Evolutionary conservation across 805 yeast species (phyloP).

Genomic region (Pichia eremophila): DNA sequence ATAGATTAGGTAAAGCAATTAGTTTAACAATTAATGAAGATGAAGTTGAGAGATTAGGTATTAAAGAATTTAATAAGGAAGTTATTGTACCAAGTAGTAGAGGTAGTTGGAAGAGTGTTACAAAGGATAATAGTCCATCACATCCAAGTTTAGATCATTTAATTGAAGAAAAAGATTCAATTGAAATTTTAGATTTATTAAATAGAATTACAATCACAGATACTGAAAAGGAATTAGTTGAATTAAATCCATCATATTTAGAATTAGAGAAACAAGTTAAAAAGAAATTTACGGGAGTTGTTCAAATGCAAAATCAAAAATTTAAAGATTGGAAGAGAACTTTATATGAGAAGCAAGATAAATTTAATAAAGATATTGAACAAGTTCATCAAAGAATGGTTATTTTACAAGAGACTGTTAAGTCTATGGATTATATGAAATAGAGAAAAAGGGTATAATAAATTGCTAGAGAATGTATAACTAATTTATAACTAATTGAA

Average conservation of each 20-base stretch:
- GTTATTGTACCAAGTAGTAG: slow-evolving; percentile 17
- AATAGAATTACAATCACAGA: slow-evolving; percentile 27
- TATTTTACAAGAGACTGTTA: slow-evolving; percentile 26
- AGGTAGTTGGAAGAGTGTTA: slow-evolving; percentile 18
- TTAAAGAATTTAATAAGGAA: slow-evolving; percentile 14
- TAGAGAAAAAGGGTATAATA: too few species aligned
- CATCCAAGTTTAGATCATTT: slow-evolving; percentile 24
- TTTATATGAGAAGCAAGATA: slow-evolving; percentile 44
- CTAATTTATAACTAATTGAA: too few species aligned
- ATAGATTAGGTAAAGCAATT: slow-evolving; percentile 23
- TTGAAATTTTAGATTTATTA: slow-evolving; percentile 32
- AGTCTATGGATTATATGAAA: slow-evolving; percentile 6
- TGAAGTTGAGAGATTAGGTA: slow-evolving; percentile 9
- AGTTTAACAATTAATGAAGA: slow-evolving; percentile 11
- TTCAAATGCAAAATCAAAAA: slow-evolving; percentile 41
- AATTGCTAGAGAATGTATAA: too few species aligned
- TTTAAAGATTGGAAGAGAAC: slow-evolving; percentile 56
- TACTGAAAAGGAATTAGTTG: slow-evolving; percentile 32
- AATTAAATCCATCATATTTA: slow-evolving; percentile 38
- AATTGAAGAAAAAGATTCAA: slow-evolving; percentile 19
- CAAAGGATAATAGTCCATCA: slow-evolving; percentile 8
- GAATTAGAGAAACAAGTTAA: slow-evolving; percentile 36
- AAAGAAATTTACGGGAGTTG: slow-evolving; percentile 33
- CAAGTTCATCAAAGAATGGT: slow-evolving; percentile 29
- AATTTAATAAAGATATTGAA: slow-evolving; percentile 47